These are phyloP conservation scores for Suillus placidus DNA, from an alignment of 768 basidiomycete species.

Conservation along the genomic window DNA sequence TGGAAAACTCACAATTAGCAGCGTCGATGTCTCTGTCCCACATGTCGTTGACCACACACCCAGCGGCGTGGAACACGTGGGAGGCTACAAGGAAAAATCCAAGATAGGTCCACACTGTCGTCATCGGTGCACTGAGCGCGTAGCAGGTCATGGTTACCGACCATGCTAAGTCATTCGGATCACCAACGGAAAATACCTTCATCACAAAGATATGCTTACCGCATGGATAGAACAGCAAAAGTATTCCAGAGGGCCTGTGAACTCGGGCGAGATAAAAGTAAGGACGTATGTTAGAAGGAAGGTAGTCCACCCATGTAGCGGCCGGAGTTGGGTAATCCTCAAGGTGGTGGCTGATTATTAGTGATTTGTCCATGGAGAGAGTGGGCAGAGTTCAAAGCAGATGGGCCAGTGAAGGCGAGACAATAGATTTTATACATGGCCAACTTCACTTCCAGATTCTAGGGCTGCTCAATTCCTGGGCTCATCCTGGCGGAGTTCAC, in stretches of 20 bases:
- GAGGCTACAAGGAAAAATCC: background rate
- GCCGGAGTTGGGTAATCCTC: background rate
- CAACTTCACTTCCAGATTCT: no score
- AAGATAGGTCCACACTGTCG: background rate
- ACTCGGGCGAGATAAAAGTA: background rate
- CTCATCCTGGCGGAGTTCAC: no score
- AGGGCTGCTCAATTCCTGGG: no score
- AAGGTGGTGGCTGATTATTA: background rate
- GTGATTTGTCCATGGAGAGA: background rate
- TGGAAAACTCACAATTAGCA: no score
- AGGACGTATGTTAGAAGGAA: background rate
- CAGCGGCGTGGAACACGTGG: background rate
- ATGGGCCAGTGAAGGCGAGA: no score
- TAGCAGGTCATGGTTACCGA: background rate
- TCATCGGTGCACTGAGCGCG: background rate
- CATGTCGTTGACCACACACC: conserved; percentile 1
- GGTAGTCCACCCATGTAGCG: background rate
- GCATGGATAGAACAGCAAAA: background rate
- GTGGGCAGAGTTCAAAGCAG: background rate
- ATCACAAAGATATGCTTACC: background rate
- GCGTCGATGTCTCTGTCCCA: background rate
- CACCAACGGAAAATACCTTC: background rate
- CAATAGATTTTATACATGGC: no score
- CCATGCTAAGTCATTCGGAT: background rate
- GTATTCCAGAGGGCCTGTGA: background rate